These are phyloP conservation scores for Erodium maritimum DNA, from an alignment of 345 rosid genomes.

Conservation along the genomic window DNA sequence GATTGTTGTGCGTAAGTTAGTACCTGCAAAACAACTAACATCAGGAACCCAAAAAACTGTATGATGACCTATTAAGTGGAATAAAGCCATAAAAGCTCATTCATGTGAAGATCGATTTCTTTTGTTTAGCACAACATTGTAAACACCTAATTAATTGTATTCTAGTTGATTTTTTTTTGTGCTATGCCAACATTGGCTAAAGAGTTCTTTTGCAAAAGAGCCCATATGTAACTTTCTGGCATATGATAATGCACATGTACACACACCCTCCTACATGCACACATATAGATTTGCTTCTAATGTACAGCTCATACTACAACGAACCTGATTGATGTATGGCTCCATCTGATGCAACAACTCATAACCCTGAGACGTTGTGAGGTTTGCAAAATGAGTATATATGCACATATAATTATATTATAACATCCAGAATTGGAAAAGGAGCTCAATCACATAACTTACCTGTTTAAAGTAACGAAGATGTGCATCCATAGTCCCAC, in stretches of 20 bases:
- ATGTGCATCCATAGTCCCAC: constrained; percentile 99
- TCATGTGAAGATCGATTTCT: neutral
- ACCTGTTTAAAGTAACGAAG: constrained; percentile 97
- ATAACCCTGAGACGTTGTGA: constrained; percentile 45
- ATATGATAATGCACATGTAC: neutral
- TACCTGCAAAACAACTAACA: constrained; percentile 30
- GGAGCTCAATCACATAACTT: constrained; percentile 5
- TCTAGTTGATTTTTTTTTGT: neutral
- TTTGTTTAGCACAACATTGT: neutral
- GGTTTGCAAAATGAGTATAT: neutral
- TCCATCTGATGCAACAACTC: constrained; percentile 99
- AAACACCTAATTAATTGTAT: neutral
- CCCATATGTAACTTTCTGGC: neutral
- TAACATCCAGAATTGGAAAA: constrained; percentile 8
- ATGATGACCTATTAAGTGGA: neutral
- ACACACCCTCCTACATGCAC: too few species aligned
- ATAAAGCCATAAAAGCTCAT: neutral
- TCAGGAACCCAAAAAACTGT: neutral
- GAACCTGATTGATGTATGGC: constrained; percentile 91
- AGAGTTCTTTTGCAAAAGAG: neutral
- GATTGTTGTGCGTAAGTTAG: constrained; percentile 86
- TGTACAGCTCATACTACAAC: neutral
- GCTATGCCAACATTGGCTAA: neutral
- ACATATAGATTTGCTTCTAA: neutral
- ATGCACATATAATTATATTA: too few species aligned